Conservation (phyloP, 1,284 basidiomycete genomes). For the Sanghuangporus baumii region DNA sequence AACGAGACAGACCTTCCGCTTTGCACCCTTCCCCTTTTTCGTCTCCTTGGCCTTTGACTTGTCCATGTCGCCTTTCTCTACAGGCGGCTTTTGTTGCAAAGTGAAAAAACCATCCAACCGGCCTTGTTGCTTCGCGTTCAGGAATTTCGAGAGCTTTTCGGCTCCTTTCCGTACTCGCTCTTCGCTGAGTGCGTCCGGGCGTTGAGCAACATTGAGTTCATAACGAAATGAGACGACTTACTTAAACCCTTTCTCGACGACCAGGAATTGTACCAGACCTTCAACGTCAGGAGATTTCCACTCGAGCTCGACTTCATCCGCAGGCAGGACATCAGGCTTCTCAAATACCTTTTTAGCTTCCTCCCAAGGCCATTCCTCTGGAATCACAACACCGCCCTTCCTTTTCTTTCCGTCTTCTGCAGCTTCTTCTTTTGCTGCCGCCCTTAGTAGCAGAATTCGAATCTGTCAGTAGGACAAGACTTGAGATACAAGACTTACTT, state of each 20-base stretch:
- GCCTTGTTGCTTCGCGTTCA: slow-evolving; percentile 93
- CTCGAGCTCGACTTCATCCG: slow-evolving; percentile 88
- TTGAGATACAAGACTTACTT: slow-evolving; percentile 44
- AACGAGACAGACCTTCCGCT: slow-evolving; percentile 56
- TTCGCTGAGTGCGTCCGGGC: slow-evolving; percentile 52
- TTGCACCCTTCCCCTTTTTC: slow-evolving; percentile 41
- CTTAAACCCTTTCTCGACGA: slow-evolving; percentile 97
- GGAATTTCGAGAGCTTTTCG: slow-evolving; percentile 84
- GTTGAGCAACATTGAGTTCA: neutral
- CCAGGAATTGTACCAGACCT: slow-evolving; percentile 91
- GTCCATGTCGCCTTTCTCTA: slow-evolving; percentile 32
- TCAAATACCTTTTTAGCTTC: slow-evolving; percentile 89
- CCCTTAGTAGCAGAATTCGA: slow-evolving; percentile 20
- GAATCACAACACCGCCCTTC: slow-evolving; percentile 74
- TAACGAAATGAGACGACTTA: slow-evolving; percentile 35
- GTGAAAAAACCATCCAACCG: slow-evolving; percentile 95
- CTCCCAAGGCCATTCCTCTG: slow-evolving; percentile 96
- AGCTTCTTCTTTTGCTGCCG: slow-evolving; percentile 53
- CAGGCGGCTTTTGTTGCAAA: slow-evolving; percentile 48
- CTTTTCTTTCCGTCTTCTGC: slow-evolving; percentile 38
- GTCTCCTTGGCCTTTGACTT: slow-evolving; percentile 34
- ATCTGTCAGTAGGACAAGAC: neutral
- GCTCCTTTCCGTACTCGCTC: slow-evolving; percentile 95
- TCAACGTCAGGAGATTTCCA: slow-evolving; percentile 95
- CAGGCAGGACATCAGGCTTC: slow-evolving; percentile 84